Evolutionary conservation across 2,329 filamentous ascomycete genomes (phyloP), one percentile per base, ranked within the genome.

Genomic region (Fusarium tricinctum): DNA sequence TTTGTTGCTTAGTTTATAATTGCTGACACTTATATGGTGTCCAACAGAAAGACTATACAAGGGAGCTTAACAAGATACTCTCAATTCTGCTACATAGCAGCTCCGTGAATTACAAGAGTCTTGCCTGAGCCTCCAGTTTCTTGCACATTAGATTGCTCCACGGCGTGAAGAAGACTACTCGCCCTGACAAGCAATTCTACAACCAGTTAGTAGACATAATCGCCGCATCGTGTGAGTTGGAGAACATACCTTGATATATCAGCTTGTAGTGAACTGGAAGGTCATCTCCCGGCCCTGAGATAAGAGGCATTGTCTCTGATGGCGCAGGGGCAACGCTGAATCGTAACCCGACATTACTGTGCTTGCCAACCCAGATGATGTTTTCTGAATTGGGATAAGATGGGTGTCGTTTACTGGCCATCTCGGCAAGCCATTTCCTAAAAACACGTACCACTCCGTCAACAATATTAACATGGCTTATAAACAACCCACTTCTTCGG

Each of bases 401-500:
- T 3, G 44, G 19, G 5, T 32, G 39, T 23, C 65, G 56, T 28
- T 48, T 52, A 17, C 46, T 56, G 4, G 80, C 77, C 70, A 77
- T 74, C 26, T 83, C 78, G 8, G 83, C 82, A 35, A 96, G 80
- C 92, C 92, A 96, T 17, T 89, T 81, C 52, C 91, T 85, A 84
- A 89, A 94, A 1, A 96, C 83, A 28, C 92, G 85, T 39, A 93
- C 81, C 7, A 93, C 85, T 2, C 89, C 84, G 57, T 94, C 89
- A 54, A 88, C 86, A 39, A 95, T 81, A 42, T 88, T 89, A 51
- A 90, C 85, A 63, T 89, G 88, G 73, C 85, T 89, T 53, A 87
- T 80, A 68, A 93, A 90, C 1, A 92, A 76, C 6, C 88, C 89
- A 22, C 82, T 84, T 28, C 83, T 83, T 1, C 88, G 85, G 1